These are phyloP conservation scores for Coemansia sp. DNA, from an alignment of 192 early-diverging fungal genomes.

Conservation along the genomic window DNA sequence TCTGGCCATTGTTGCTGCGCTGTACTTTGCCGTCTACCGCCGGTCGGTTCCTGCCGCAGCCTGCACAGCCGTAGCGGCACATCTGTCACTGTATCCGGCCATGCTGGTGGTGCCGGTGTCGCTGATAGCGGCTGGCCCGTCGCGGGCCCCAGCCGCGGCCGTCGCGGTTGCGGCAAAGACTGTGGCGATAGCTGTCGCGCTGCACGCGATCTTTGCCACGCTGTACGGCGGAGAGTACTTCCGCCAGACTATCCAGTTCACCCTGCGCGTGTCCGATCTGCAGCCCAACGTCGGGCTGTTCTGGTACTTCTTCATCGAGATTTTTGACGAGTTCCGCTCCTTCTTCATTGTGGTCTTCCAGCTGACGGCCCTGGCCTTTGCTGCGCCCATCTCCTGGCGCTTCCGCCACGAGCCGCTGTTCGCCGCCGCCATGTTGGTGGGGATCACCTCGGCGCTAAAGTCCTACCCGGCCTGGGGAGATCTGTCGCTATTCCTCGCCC, in stretches of 20 bases:
- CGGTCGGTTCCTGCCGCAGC: conserved; percentile 51
- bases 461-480: conserved; percentile 92
- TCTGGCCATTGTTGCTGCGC: conserved; percentile 63
- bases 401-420: conserved; percentile 77
- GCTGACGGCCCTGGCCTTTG: conserved; percentile 85
- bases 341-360: conserved; percentile 96
- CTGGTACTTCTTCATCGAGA: conserved; percentile 99
- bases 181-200: conserved; percentile 5
- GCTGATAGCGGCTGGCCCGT: conserved; percentile 5
- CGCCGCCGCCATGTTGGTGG: conserved; percentile 59
- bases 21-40: conserved; percentile 63
- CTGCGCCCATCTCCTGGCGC: conserved; percentile 71
- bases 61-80: conserved; percentile 72
- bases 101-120: conserved; percentile 61
- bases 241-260: conserved; percentile 35
- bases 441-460: conserved; percentile 82
- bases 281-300: conserved; percentile 94
- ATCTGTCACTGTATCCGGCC: conserved; percentile 81
- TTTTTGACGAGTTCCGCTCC: conserved; percentile 95
- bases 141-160: not conserved
- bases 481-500: conserved; percentile 68
- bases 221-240: conserved; percentile 24
- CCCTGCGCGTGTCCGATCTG: conserved; percentile 72
- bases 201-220: conserved; percentile 17
- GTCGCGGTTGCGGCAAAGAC: conserved; percentile 1